Conservation (phyloP, 345 rosid species). For the Gossypium rotundifolium region DNA sequence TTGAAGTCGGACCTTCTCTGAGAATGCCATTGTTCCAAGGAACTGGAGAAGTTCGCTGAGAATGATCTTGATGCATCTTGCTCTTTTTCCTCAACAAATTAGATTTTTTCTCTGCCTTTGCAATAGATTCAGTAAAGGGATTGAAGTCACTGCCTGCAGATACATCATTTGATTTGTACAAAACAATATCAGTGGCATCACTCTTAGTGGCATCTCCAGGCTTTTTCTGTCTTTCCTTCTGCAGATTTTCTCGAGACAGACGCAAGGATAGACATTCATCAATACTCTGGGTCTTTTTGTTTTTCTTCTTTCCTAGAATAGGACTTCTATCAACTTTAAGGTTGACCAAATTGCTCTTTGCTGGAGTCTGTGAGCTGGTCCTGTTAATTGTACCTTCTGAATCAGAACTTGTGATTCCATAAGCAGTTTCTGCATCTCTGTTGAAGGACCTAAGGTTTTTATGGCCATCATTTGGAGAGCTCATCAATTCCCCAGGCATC, state of each 20-base stretch:
- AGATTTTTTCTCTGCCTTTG: slow-evolving; percentile 36
- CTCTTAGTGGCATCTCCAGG: slow-evolving; percentile 20
- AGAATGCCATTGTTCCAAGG: slow-evolving; percentile 24
- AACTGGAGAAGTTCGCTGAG: slow-evolving; percentile 27
- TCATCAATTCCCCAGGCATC: slow-evolving; percentile 23
- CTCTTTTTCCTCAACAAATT: slow-evolving; percentile 41
- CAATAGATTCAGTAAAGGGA: slow-evolving; percentile 35
- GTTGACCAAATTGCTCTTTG: slow-evolving; percentile 31
- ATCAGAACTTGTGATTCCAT: slow-evolving; percentile 27
- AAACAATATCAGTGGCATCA: slow-evolving; percentile 21
- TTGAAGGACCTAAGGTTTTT: slow-evolving; percentile 21
- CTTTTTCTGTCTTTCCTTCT: slow-evolving; percentile 25
- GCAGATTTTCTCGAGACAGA: slow-evolving; percentile 29
- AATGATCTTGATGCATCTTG: slow-evolving; percentile 32
- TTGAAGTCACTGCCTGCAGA: slow-evolving; percentile 28
- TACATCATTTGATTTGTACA: slow-evolving; percentile 21
- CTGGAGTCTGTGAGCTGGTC: slow-evolving; percentile 24
- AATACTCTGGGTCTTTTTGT: slow-evolving; percentile 28
- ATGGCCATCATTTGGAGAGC: slow-evolving; percentile 29
- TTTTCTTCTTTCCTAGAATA: slow-evolving; percentile 43
- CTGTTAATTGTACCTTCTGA: slow-evolving; percentile 32
- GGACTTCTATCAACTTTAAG: slow-evolving; percentile 33
- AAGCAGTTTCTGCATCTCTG: slow-evolving; percentile 22
- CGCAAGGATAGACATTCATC: slow-evolving; percentile 30
- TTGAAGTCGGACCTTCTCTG: slow-evolving; percentile 25